phyloP scores from a whole-genome alignment of 2,329 filamentous ascomycete genomes.

The Ophiostoma piceae region DNA sequence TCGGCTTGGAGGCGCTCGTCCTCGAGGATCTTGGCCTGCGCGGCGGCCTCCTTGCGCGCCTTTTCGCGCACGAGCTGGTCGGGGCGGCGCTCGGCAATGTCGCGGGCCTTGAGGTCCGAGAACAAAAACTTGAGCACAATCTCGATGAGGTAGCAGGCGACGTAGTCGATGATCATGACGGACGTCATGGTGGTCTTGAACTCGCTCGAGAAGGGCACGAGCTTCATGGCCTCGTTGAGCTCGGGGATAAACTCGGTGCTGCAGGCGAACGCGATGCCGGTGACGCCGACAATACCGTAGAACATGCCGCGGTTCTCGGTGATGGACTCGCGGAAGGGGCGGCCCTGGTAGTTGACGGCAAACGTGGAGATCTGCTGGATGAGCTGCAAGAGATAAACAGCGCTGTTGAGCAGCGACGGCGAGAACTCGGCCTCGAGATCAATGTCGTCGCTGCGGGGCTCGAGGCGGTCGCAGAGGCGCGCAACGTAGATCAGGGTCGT shows the following conservation, averaged over 20 bases:
- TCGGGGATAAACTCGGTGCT: conserved; percentile 94
- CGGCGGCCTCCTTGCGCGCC: conserved; percentile 58
- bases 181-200: conserved; percentile 83
- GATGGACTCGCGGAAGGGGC: conserved; percentile 93
- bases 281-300: conserved; percentile 87
- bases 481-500: conserved; percentile 91
- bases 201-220: conserved; percentile 81
- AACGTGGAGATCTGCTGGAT: conserved; percentile 99
- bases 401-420: conserved; percentile 90
- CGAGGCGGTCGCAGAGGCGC: conserved; percentile 76
- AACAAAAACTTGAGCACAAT: conserved; percentile 78
- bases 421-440: conserved; percentile 93
- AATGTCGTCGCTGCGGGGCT: conserved; percentile 63
- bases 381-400: conserved; percentile 92
- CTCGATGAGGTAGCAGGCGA: conserved; percentile 81
- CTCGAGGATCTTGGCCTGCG: conserved; percentile 44
- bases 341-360: conserved; percentile 98
- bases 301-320: conserved; percentile 98
- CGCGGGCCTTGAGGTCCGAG: conserved; percentile 86
- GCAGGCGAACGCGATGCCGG: conserved; percentile 85
- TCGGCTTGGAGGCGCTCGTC: conserved; percentile 50
- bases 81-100: conserved; percentile 79
- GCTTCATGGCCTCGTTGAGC: conserved; percentile 85
- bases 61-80: conserved; percentile 80
- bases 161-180: conserved; percentile 84